Percentiles rank a stretch among this genome's conserved stretches.
Conservation (phyloP, 441 rosid genomes). For the Eruca vesicaria region DNA sequence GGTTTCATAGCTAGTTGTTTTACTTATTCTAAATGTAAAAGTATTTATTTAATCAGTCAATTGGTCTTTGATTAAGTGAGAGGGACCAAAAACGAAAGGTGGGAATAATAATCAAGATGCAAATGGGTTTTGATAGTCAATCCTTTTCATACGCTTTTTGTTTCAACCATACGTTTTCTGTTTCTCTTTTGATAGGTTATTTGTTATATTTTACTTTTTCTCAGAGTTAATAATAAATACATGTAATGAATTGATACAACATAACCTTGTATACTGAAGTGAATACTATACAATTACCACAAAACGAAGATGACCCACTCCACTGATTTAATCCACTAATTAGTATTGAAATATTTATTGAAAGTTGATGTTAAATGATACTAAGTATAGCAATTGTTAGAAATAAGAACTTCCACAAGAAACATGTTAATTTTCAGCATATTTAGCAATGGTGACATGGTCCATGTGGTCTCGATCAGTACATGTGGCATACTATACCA, state of each 20-base stretch:
- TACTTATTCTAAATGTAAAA: too few species aligned
- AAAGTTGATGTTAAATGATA: neutral
- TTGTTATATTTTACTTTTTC: neutral
- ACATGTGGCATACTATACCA: neutral
- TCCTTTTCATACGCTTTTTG: slow-evolving; percentile 19
- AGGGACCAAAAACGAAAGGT: slow-evolving; percentile 16
- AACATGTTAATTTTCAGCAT: slow-evolving; percentile 16
- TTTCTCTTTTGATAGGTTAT: slow-evolving; percentile 3
- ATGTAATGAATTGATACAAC: neutral
- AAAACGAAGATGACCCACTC: neutral
- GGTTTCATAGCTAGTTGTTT: too few species aligned
- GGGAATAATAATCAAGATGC: neutral
- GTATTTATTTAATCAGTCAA: too few species aligned
- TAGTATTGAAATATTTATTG: neutral
- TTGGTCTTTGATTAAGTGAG: slow-evolving; percentile 15
- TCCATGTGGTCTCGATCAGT: slow-evolving; percentile 10
- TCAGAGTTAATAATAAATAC: neutral
- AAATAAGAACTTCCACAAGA: neutral
- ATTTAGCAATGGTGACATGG: slow-evolving; percentile 12
- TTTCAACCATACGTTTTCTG: slow-evolving; percentile 10
- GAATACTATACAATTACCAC: neutral
- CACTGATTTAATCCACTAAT: neutral
- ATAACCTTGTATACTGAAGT: neutral
- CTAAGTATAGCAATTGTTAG: slow-evolving; percentile 3
- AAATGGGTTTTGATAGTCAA: slow-evolving; percentile 20